Percentiles rank a stretch among this genome's conserved stretches.
These are phyloP conservation scores for Eucalyptus curtisii DNA, from an alignment of 345 rosid genomes.

Conservation along the genomic window DNA sequence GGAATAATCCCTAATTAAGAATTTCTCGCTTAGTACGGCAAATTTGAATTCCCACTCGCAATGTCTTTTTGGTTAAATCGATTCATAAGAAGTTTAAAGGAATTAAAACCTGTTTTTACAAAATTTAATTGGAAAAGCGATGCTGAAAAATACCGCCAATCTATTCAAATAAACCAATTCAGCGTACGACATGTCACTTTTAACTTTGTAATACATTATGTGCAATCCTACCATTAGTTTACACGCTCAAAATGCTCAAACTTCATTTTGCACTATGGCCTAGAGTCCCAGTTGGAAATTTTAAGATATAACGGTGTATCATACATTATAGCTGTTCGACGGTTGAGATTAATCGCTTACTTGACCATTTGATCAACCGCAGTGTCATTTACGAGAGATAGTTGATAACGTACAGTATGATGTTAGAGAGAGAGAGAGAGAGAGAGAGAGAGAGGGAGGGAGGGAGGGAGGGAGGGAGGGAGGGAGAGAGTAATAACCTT, in stretches of 20 bases:
- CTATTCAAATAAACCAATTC: neutral
- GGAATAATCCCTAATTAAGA: neutral
- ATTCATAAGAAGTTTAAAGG: neutral
- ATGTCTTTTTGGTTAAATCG: neutral
- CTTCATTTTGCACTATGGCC: neutral
- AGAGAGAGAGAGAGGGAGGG: neutral
- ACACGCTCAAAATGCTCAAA: neutral
- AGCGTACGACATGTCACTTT: neutral
- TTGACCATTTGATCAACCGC: neutral
- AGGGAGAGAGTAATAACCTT: conserved; percentile 24
- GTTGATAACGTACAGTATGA: neutral
- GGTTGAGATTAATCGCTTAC: neutral
- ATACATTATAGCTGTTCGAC: neutral
- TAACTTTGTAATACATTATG: neutral
- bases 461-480: neutral
- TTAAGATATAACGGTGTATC: neutral
- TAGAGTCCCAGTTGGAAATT: neutral
- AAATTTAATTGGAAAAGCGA: neutral
- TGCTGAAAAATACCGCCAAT: neutral
- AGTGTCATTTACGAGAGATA: neutral
- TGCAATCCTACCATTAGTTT: neutral
- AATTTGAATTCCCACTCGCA: neutral
- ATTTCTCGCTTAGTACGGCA: neutral
- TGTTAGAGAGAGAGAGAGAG: neutral
- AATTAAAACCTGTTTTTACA: neutral